phyloP scores from a whole-genome alignment of 208 protist genomes.

The Acanthamoeba sp. region DNA sequence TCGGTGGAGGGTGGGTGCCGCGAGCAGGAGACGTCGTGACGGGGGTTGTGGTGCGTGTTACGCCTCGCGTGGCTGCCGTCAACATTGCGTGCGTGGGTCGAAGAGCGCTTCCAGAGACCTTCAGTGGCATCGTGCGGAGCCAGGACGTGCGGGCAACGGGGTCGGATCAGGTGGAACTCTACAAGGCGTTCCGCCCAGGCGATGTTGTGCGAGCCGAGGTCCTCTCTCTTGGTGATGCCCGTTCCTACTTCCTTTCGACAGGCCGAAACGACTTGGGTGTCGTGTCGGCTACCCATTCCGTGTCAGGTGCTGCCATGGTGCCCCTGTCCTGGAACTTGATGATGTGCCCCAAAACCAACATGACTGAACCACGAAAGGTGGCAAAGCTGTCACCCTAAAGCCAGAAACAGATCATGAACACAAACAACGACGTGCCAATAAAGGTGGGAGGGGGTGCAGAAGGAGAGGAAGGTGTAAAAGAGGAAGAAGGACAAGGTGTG shows the following conservation, averaged over 20 bases:
- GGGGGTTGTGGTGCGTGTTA: conserved; percentile 72
- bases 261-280: conserved; percentile 91
- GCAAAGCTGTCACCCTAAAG: conserved; percentile 80
- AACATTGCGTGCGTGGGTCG: conserved; percentile 86
- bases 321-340: conserved; percentile 89
- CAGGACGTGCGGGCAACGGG: conserved; percentile 89
- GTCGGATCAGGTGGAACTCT: conserved; percentile 91
- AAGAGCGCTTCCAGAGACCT: conserved; percentile 81
- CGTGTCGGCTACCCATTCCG: conserved; percentile 85
- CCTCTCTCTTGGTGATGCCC: conserved; percentile 88
- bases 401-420: too few species aligned
- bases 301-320: conserved; percentile 84
- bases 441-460: too few species aligned
- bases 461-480: too few species aligned
- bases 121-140: conserved; percentile 81
- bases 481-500: too few species aligned
- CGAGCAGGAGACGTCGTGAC: conserved; percentile 27
- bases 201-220: conserved; percentile 90
- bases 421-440: too few species aligned
- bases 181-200: conserved; percentile 92
- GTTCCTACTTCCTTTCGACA: conserved; percentile 90
- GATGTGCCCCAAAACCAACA: conserved; percentile 90
- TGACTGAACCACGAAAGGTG: conserved; percentile 88
- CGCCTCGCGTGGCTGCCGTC: conserved; percentile 81
- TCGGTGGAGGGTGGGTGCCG: neutral